Base-by-base conservation (phyloP, 2,329 filamentous ascomycete species). In the Stemphylium beticola region DNA sequence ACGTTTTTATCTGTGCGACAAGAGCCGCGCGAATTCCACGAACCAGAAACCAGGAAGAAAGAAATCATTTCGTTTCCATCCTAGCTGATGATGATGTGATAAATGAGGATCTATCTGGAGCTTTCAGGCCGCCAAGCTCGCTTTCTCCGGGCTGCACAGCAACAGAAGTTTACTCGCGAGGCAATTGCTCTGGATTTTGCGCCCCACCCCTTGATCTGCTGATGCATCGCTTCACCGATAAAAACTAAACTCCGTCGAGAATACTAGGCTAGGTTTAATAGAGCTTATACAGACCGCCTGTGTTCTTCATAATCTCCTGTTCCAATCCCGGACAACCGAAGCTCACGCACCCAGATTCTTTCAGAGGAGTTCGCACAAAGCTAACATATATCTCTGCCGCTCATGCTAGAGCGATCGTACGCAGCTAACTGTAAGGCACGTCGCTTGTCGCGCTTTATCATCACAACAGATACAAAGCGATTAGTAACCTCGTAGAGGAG, bases 131-230 rank as follows among this genome's bases (percentile, higher is more conserved):
- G 8, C 22, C 2, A 24, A 24, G 22, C 8, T 24, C 22, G n/a
- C n/a, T n/a, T n/a, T n/a, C n/a, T n/a, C n/a, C n/a, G n/a, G n/a
- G n/a, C n/a, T n/a, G n/a, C n/a, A n/a, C n/a, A n/a, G n/a, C n/a
- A n/a, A n/a, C n/a, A n/a, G n/a, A n/a, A n/a, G n/a, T n/a, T n/a
- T n/a, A n/a, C n/a, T n/a, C n/a, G n/a, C n/a, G n/a, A n/a, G n/a
- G n/a, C n/a, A n/a, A n/a, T n/a, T n/a, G n/a, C n/a, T n/a, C n/a
- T n/a, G n/a, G n/a, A n/a, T n/a, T n/a, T n/a, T n/a, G 31, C 10
- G 31, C 31, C 31, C 33, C 51, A 17, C 17, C 53, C 34, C 38
- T 63, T 65, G 37, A 11, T 36, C 33, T 11, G 5, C n/a, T 2
- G 32, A 11, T 34, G 32, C 32, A 34, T 36, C 14, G 33, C 33